Percentiles rank a stretch among this genome's conserved stretches.
Conservation (phyloP, 345 rosid genomes). For the Corymbia maculata region DNA sequence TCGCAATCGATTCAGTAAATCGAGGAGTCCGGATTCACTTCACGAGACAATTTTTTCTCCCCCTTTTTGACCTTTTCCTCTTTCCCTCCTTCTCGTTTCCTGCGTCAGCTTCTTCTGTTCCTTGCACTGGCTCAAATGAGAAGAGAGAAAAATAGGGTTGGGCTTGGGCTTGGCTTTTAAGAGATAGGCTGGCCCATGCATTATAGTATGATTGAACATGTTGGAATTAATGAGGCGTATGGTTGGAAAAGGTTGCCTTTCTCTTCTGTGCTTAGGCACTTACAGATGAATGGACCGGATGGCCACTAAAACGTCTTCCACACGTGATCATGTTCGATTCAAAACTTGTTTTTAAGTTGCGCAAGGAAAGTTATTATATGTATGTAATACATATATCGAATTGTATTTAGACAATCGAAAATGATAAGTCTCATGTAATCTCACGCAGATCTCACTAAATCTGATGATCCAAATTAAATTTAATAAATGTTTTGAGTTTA, state of each 20-base stretch:
- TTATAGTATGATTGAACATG: not conserved
- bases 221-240: not conserved
- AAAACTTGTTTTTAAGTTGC: not conserved
- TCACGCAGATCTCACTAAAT: not conserved
- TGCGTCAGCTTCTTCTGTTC: too few species aligned
- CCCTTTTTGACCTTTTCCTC: too few species aligned
- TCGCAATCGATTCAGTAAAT: too few species aligned
- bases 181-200: too few species aligned
- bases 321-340: not conserved
- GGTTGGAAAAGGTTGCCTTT: not conserved
- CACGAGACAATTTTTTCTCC: too few species aligned
- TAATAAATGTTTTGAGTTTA: not conserved
- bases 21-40: too few species aligned
- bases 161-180: too few species aligned
- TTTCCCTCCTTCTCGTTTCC: too few species aligned
- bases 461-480: not conserved
- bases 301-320: not conserved
- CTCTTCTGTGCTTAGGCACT: not conserved
- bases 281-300: not conserved
- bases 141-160: too few species aligned
- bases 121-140: too few species aligned
- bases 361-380: not conserved
- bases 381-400: not conserved
- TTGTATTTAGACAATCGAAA: fast-evolving
- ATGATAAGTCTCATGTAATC: not conserved